Evolutionary conservation across 176 grass and related monocot species (phyloP).

Genomic region (Areca catechu): DNA sequence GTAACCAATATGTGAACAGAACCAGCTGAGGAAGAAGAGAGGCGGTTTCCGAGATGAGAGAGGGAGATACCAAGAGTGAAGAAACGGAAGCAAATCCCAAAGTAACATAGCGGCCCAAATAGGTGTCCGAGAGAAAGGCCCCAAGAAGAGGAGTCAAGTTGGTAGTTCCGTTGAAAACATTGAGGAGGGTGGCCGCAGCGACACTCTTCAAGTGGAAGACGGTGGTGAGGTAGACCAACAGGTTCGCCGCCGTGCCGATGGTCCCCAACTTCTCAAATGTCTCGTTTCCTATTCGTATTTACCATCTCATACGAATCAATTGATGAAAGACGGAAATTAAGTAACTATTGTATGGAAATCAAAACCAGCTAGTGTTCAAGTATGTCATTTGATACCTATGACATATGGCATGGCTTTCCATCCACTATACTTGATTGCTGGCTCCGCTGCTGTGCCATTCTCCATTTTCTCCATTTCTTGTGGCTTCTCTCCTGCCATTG

Average conservation of each 20-base stretch:
- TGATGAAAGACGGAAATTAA: too few relatives aligned
- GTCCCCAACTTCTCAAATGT: constrained; percentile 73
- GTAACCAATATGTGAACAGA: too few relatives aligned
- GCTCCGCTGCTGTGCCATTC: not conserved
- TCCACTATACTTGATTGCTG: constrained; percentile 34
- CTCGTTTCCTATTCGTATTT: constrained; percentile 37
- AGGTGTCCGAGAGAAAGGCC: constrained; percentile 50
- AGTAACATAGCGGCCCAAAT: constrained; percentile 47
- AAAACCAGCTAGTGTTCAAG: not conserved
- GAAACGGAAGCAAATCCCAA: constrained; percentile 30
- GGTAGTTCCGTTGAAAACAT: constrained; percentile 48
- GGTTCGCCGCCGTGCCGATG: constrained; percentile 52
- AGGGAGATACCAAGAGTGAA: constrained; percentile 25
- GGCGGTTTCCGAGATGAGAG: too few relatives aligned
- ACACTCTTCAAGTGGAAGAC: constrained; percentile 58
- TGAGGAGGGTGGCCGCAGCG: constrained; percentile 41
- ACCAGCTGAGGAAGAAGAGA: too few relatives aligned
- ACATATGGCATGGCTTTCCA: constrained; percentile 68
- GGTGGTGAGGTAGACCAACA: constrained; percentile 66
- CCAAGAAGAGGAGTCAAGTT: constrained; percentile 58
- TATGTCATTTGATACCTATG: constrained; percentile 27
- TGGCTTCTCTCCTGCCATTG: not conserved
- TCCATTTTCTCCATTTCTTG: not conserved
- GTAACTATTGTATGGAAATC: not conserved
- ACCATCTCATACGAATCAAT: too few relatives aligned